Evolutionary conservation across 1,284 basidiomycete species (phyloP), one percentile per base, ranked within the genome.

Genomic region (Trametes sp.): DNA sequence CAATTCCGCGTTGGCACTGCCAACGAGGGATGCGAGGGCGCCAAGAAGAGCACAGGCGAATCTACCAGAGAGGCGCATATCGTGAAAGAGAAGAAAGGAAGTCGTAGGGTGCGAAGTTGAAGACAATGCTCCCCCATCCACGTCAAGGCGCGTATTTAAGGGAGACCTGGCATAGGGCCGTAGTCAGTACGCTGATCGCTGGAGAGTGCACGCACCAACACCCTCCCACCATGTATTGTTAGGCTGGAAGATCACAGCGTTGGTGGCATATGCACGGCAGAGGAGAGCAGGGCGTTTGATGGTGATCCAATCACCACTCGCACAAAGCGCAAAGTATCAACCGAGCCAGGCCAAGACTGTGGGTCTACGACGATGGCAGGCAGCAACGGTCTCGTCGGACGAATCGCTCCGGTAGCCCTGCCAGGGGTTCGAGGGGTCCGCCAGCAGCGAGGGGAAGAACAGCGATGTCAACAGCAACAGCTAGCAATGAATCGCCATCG

Each of bases 1-100:
- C 44, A 65, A 42, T 24, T 65, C 60, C 1, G 64, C 64, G 11
- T 57, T 49, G 5, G 36, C 54, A 6, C 41, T 57, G 26, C 45
- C 50, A 10, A 57, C 31, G 4, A 65, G 50, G 29, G 49, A 50
- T 5, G 54, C 54, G 6, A 65, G 23, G 23, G 60, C 16, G 26
- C 50, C 50, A 44, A 60, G 28, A 16, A 54, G 2, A 3, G 50
- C 45, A 13, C 59, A 11, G 19, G 57, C 29, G 28, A 45, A 38
- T 26, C 26, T 50, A 21, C 26, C 52, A 54, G 52, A 42, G 38
- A 54, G 26, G 26, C 52, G 52, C 52, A 54, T 54, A 11, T 9
- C 21, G 49, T 1, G n/a, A 24, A 29, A 16, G 4, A 29, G 19
- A 19, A 8, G 41, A 41, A 24, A 2, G 28, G 11, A 5, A 54